A percentile compares a stretch with the other conserved stretches of the same genome.
phyloP scores from a whole-genome alignment of 805 yeast genomes.

The Lipomyces sp. region DNA sequence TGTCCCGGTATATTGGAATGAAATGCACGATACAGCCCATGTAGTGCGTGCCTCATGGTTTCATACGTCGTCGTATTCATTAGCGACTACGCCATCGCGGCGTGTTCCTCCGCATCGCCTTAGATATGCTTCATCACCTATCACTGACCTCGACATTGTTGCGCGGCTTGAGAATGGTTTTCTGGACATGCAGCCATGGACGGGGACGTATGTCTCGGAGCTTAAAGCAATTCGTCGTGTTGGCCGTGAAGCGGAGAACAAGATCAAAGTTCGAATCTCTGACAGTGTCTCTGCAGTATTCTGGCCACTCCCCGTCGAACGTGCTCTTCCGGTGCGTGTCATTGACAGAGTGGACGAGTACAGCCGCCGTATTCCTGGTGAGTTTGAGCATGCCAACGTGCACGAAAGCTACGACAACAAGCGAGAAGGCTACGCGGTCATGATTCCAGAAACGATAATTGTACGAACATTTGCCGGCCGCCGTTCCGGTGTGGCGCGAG shows the following conservation, averaged over 20 bases:
- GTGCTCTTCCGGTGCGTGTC: neutral
- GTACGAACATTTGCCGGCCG: slow-evolving; percentile 22
- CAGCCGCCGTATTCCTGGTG: slow-evolving; percentile 12
- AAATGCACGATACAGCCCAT: slow-evolving; percentile 35
- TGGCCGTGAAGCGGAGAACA: slow-evolving; percentile 29
- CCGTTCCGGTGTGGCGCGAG: slow-evolving; percentile 13
- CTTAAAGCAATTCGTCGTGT: slow-evolving; percentile 25
- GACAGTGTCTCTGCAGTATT: slow-evolving; percentile 19
- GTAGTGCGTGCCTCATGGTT: slow-evolving; percentile 42
- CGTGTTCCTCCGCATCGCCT: slow-evolving; percentile 18
- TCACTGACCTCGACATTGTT: slow-evolving; percentile 29
- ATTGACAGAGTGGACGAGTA: slow-evolving; percentile 8
- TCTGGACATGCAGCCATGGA: slow-evolving; percentile 30
- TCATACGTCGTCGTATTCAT: slow-evolving; percentile 28
- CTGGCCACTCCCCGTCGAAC: slow-evolving; percentile 24
- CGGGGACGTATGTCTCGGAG: slow-evolving; percentile 26
- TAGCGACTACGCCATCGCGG: neutral
- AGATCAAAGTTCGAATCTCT: slow-evolving; percentile 25
- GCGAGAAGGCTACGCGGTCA: slow-evolving; percentile 14
- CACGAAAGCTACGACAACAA: slow-evolving; percentile 17
- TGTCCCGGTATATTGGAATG: slow-evolving; percentile 43
- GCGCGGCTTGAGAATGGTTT: slow-evolving; percentile 28
- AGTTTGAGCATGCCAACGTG: slow-evolving; percentile 2
- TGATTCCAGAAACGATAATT: slow-evolving; percentile 20
- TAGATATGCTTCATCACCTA: slow-evolving; percentile 34